These are phyloP conservation scores for Aspergillus fructus DNA, from an alignment of 2,329 filamentous ascomycete species.

Conservation along the genomic window DNA sequence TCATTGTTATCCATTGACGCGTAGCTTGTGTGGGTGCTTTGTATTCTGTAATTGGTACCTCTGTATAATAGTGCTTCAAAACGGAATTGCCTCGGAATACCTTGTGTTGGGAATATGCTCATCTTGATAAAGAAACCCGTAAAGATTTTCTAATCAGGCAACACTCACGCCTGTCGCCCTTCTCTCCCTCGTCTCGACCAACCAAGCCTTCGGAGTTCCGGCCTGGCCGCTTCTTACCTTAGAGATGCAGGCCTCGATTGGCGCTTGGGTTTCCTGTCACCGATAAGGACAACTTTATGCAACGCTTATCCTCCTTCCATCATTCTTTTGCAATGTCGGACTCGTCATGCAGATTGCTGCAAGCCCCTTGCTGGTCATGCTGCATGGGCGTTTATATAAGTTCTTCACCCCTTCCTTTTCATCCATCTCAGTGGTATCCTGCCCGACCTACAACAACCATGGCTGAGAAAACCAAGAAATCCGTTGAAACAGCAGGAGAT, in stretches of 20 bases:
- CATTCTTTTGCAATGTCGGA: not conserved
- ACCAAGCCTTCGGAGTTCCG: too few relatives aligned
- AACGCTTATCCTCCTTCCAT: not conserved
- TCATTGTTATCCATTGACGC: not conserved
- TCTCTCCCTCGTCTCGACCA: too few relatives aligned
- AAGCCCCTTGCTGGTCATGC: not conserved
- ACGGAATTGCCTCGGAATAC: not conserved
- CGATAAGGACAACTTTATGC: not conserved
- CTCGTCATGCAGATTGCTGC: not conserved
- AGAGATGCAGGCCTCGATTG: not conserved
- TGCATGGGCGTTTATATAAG: not conserved
- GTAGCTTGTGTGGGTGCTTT: not conserved
- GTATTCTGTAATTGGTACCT: not conserved
- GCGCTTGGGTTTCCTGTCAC: not conserved
- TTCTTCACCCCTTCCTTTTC: not conserved
- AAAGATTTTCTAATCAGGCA: not conserved
- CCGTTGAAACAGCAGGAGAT: not conserved
- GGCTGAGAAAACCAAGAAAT: conserved; percentile 6
- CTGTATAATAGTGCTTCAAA: not conserved
- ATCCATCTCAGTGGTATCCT: not conserved
- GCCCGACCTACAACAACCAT: conserved; percentile 9
- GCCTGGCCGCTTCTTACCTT: conserved; percentile 11
- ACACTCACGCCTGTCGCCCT: not conserved
- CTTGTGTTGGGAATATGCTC: not conserved
- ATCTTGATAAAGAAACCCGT: not conserved